Percentiles rank a stretch among this genome's conserved stretches.
phyloP scores from a whole-genome alignment of 1,284 basidiomycete species.

The Ganoderma multipileum region DNA sequence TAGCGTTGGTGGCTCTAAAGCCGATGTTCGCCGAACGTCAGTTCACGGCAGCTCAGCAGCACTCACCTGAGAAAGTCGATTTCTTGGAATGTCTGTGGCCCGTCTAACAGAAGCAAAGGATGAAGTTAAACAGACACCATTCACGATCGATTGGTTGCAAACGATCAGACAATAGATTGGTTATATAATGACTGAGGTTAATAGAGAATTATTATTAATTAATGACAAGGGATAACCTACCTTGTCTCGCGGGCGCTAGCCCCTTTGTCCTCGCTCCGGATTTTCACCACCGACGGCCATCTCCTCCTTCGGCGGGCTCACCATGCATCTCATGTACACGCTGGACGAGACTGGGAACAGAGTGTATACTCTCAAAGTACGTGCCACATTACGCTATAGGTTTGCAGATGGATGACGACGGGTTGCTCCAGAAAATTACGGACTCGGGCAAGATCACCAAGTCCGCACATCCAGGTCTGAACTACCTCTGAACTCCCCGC shows the following conservation, averaged over 20 bases:
- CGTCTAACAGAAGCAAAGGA: too few species aligned
- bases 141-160: too few species aligned
- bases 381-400: constrained; percentile 26
- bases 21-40: not conserved
- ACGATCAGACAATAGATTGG: too few species aligned
- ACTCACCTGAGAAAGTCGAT: too few species aligned
- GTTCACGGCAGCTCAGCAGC: too few species aligned
- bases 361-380: constrained; percentile 89
- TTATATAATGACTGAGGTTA: too few species aligned
- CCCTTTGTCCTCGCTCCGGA: not conserved
- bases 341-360: constrained; percentile 82
- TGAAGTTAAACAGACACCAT: too few species aligned
- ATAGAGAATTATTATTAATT: not conserved
- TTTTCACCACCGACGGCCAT: constrained; percentile 25
- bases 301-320: constrained; percentile 31
- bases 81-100: too few species aligned
- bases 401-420: constrained; percentile 16
- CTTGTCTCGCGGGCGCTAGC: not conserved
- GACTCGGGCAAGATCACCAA: constrained; percentile 85
- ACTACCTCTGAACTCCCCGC: constrained; percentile 3
- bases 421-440: constrained; percentile 74
- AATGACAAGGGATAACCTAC: not conserved
- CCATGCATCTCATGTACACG: constrained; percentile 96
- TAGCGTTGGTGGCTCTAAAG: not conserved
- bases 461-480: constrained; percentile 92